phyloP scores from a whole-genome alignment of 1,139 yeast genomes.

The Hansenula lynferdii region DNA sequence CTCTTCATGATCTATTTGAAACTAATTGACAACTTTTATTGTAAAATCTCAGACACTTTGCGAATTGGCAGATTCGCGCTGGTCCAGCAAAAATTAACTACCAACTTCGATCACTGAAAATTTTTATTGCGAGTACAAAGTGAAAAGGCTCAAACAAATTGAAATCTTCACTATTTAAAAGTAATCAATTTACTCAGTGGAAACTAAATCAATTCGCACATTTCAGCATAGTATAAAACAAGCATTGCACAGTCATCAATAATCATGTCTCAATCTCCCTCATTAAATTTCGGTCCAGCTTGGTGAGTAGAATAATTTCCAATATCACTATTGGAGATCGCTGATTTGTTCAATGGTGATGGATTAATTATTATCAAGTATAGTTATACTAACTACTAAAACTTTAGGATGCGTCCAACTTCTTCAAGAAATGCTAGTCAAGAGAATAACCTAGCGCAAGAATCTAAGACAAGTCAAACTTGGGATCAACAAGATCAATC shows the following conservation, averaged over 20 bases:
- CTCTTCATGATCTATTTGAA: no score
- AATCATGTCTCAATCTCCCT: slow-evolving; percentile 22
- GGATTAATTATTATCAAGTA: no score
- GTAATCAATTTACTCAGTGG: no score
- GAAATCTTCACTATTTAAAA: not conserved
- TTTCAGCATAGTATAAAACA: not conserved
- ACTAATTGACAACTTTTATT: no score
- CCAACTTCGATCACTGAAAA: slow-evolving; percentile 2
- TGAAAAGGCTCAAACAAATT: not conserved
- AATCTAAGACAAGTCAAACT: not conserved
- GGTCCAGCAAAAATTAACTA: slow-evolving; percentile 1
- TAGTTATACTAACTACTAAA: slow-evolving; percentile 17
- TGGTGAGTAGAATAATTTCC: slow-evolving; percentile 28
- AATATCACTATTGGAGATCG: no score
- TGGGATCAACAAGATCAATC: slow-evolving; percentile 1
- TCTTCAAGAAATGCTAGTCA: slow-evolving; percentile 12
- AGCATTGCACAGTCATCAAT: not conserved
- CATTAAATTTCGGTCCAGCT: slow-evolving; percentile 35
- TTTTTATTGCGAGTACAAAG: not conserved
- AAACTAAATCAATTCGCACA: no score
- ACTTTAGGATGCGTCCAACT: slow-evolving; percentile 30
- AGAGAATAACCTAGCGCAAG: slow-evolving; percentile 2
- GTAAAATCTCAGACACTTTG: no score
- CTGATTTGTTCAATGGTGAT: no score
- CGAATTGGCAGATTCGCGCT: no score